These are phyloP conservation scores for Paraphaeosphaeria sporulosa DNA, from an alignment of 2,329 filamentous ascomycete species.

Conservation along the genomic window DNA sequence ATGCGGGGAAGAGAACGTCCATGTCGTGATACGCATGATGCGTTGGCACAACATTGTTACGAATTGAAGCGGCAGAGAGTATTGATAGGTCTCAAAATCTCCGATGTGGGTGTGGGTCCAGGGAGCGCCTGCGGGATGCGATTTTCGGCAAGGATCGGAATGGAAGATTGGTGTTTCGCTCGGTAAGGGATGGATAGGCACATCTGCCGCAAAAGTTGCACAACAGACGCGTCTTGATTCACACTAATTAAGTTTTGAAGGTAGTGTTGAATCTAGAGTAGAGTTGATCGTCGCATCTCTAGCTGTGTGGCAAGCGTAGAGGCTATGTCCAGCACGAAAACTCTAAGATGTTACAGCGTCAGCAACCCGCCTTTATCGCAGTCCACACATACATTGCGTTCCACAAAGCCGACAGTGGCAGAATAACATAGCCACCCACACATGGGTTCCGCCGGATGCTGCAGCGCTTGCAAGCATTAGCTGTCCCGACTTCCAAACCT, in stretches of 20 bases:
- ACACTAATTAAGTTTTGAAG: neutral
- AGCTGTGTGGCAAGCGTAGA: neutral
- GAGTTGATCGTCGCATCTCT: neutral
- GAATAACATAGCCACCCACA: neutral
- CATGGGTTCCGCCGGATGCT: neutral
- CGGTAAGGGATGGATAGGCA: neutral
- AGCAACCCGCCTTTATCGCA: neutral
- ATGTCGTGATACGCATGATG: neutral
- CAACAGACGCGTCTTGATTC: neutral
- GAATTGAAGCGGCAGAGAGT: neutral
- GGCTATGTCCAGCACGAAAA: neutral
- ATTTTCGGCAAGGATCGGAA: slow-evolving; percentile 3
- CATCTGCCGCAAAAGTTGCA: neutral
- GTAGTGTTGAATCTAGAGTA: neutral
- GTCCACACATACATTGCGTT: neutral
- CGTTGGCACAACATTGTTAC: neutral
- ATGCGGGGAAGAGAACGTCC: slow-evolving; percentile 1
- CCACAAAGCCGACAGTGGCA: neutral
- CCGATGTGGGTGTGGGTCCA: slow-evolving; percentile 6
- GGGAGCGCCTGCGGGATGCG: neutral
- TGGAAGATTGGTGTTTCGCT: neutral
- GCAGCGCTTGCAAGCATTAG: neutral
- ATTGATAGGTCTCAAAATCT: slow-evolving; percentile 15
- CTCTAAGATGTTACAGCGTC: neutral
- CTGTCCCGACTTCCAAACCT: neutral